Base-by-base conservation (phyloP, 2,329 filamentous ascomycete species). In the Apiospora koreana region DNA sequence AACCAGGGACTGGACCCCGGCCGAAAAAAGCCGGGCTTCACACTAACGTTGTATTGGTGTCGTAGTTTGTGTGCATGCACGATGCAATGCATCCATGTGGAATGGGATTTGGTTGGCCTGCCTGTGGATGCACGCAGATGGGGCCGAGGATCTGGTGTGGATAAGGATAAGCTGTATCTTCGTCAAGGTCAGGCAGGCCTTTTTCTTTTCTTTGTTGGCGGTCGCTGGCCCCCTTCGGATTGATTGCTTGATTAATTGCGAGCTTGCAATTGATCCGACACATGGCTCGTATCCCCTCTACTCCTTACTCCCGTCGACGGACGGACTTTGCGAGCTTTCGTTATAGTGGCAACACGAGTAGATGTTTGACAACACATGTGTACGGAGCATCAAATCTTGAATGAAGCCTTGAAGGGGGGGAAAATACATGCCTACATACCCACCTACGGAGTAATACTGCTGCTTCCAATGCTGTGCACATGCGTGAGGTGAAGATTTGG, bases 1-100 rank as follows among this genome's bases (percentile, higher is more conserved):
- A 38, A n/a, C 31, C 54, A 62, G 54, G 54, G 54, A 62, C 54
- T 62, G 54, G 54, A 62, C 54, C 54, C 50, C 50, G 50, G 50
- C 50, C 50, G 28, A 58, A 35, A 45, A 58, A 62, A 35, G 54
- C 54, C 54, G 54, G 54, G 54, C 31, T 62, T 23, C 28, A 23
- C 31, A 38, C 54, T 62, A 62, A 38, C 54, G 28, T 38, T n/a
- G 54, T n/a, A 62, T 62, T 62, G 54, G 31, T 62, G 54, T 14
- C 18, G 54, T 62, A 14, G 54, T 62, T 62, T 62, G 54, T 31
- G 54, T 62, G 54, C 38, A 62, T 62, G 54, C 54, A 62, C 54
- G 54, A 62, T 62, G 54, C 54, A 62, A 62, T 38, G 54, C 54
- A 62, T 14, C 54, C 54, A 38, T 38, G 54, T 62, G 31, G 31